Percentiles rank a stretch among this genome's conserved stretches.
Evolutionary conservation across 176 grass and related monocot genomes (phyloP).

Genomic region (Eleusine indica): DNA sequence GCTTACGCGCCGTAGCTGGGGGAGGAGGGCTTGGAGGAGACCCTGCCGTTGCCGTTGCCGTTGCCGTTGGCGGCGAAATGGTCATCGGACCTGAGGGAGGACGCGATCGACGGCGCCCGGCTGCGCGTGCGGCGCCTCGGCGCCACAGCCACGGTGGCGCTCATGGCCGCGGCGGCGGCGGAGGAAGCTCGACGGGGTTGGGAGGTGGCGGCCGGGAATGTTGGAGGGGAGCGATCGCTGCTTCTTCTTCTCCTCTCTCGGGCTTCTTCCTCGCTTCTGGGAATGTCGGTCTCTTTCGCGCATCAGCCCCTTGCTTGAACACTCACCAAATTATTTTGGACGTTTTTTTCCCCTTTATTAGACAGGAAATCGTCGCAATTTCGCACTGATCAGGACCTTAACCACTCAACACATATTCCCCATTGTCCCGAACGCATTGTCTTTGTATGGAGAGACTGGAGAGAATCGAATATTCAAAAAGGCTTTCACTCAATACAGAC

Average conservation of each 20-base stretch:
- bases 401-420: not conserved
- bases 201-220: constrained; percentile 23
- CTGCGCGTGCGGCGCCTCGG: constrained; percentile 48
- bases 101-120: constrained; percentile 47
- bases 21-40: constrained; percentile 46
- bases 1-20: constrained; percentile 55
- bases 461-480: not conserved
- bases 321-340: too few relatives aligned
- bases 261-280: constrained; percentile 13
- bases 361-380: not conserved
- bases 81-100: constrained; percentile 46
- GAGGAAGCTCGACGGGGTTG: not conserved
- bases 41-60: constrained; percentile 45
- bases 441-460: not conserved
- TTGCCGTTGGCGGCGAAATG: not conserved
- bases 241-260: not conserved
- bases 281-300: not conserved
- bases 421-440: not conserved
- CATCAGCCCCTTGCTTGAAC: not conserved
- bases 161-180: constrained; percentile 22
- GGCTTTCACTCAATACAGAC: too few relatives aligned
- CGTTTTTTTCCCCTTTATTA: not conserved
- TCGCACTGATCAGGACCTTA: not conserved
- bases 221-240: constrained; percentile 41
- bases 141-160: not conserved